A percentile compares a stretch with the other conserved stretches of the same genome.
Evolutionary conservation across 2,329 filamentous ascomycete species (phyloP).

Genomic region (Cyphellophora attinorum): DNA sequence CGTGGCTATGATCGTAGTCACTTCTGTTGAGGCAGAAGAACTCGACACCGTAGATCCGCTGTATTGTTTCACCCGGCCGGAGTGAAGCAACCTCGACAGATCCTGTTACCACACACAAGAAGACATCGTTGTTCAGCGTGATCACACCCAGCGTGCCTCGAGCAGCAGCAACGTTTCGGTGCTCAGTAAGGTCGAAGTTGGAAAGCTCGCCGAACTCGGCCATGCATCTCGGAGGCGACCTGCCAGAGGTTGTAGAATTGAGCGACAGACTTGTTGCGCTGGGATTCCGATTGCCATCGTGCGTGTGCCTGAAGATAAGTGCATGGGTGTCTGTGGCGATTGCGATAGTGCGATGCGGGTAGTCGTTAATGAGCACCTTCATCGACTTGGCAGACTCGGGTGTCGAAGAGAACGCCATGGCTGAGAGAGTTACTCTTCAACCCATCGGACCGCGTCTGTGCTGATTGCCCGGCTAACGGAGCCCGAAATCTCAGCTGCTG

Average conservation of each 20-base stretch:
- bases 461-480: too few relatives aligned
- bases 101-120: constrained; percentile 78
- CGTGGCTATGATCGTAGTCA: constrained; percentile 69
- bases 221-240: constrained; percentile 56
- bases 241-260: constrained; percentile 14
- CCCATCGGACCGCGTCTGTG: too few relatives aligned
- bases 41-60: constrained; percentile 75
- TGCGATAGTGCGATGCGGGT: constrained; percentile 78
- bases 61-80: constrained; percentile 78
- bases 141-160: constrained; percentile 85
- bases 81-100: constrained; percentile 71
- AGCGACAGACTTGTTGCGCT: constrained; percentile 24
- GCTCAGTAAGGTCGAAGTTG: constrained; percentile 61
- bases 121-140: constrained; percentile 73
- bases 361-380: constrained; percentile 75
- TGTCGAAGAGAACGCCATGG: not conserved
- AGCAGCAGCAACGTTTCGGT: constrained; percentile 66
- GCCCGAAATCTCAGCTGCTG: too few relatives aligned
- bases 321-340: constrained; percentile 71
- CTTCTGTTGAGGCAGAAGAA: constrained; percentile 85
- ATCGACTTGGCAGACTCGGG: constrained; percentile 43
- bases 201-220: constrained; percentile 69
- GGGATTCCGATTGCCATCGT: constrained; percentile 33
- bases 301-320: constrained; percentile 66
- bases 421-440: too few relatives aligned